These are phyloP conservation scores for Colletotrichum trifolii DNA, from an alignment of 2,329 filamentous ascomycete species.

Conservation along the genomic window DNA sequence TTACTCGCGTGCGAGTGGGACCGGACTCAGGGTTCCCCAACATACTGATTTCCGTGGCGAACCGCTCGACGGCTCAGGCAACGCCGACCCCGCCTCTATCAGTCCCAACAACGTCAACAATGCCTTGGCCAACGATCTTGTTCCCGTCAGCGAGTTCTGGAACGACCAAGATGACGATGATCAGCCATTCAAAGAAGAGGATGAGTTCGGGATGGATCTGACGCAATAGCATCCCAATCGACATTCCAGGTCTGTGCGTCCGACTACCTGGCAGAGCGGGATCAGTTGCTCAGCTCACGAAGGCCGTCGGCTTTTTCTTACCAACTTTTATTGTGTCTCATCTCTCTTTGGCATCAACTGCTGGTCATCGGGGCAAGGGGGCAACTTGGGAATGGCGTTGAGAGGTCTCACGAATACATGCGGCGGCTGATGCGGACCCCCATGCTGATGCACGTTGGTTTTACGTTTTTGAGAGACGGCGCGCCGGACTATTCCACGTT, in stretches of 20 bases:
- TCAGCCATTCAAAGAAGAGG: constrained; percentile 90
- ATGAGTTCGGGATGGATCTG: constrained; percentile 89
- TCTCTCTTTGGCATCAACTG: constrained; percentile 1
- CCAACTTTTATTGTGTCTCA: background rate
- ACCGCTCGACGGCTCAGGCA: constrained; percentile 64
- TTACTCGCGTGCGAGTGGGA: constrained; percentile 86
- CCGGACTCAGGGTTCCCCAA: constrained; percentile 88
- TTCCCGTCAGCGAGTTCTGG: constrained; percentile 69
- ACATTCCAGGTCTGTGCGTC: background rate
- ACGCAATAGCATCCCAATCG: constrained; percentile 51
- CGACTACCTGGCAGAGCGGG: no score
- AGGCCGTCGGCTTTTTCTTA: background rate
- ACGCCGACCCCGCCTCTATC: constrained; percentile 57
- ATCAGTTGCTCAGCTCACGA: background rate
- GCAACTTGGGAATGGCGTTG: constrained; percentile 9
- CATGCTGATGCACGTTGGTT: background rate
- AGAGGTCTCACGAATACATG: background rate
- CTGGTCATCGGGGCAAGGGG: constrained; percentile 1
- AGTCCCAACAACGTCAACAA: constrained; percentile 60
- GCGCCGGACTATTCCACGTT: background rate
- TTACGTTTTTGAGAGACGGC: no score
- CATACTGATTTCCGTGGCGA: constrained; percentile 94
- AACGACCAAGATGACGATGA: constrained; percentile 78
- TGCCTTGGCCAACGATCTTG: constrained; percentile 57
- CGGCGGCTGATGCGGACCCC: background rate